Evolutionary conservation across 306 rosid genomes (phyloP), one percentile per base, ranked within the genome.

Genomic region (Senna tora): DNA sequence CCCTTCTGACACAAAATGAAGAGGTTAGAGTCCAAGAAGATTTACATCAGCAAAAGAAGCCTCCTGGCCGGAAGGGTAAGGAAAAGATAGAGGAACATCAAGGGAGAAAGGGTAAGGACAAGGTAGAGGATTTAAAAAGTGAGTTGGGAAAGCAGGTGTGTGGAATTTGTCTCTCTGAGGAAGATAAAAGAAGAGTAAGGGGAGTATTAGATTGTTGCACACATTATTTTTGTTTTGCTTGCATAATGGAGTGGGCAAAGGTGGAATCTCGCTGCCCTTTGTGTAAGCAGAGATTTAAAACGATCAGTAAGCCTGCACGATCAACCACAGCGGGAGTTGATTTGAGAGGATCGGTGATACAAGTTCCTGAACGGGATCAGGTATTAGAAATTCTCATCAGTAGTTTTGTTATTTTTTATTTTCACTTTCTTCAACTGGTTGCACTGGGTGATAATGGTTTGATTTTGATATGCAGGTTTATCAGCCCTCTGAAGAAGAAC

Each of bases 221-320:
- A 55, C 99, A 95, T 83, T 95, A 77, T 71, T 95, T 91, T 81
- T 95, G 99, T 81, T 95, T 89, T 73, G 70, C 88, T 55, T 95
- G 99, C 82, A 91, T 95, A 72, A 85, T 90, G 93, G 99, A 95
- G 86, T 95, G 99, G 99, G 89, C 93, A 12, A 95, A 91, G 85
- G 99, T 95, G 77, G 99, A 95, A 73, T 85, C 97, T 52, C 97
- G 97, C 32, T 95, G 99, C 81, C 99, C 99, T 39, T 73, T 95
- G 86, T 95, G 99, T 84, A 95, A 95, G 89, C 96, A 91, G 89
- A 89, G 99, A 86, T 95, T 95, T 81, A 80, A 52, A 74, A 86
- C 90, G 54, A 95, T 95, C 61, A 85, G 85, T 75, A 95, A 89
- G 80, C 92, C 95, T 66, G 81, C 89, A 63, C 87, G 89, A 77